Evolutionary conservation across 2,329 filamentous ascomycete species (phyloP), one percentile per base, ranked within the genome.

Genomic region (Ambrosiella cleistominuta): DNA sequence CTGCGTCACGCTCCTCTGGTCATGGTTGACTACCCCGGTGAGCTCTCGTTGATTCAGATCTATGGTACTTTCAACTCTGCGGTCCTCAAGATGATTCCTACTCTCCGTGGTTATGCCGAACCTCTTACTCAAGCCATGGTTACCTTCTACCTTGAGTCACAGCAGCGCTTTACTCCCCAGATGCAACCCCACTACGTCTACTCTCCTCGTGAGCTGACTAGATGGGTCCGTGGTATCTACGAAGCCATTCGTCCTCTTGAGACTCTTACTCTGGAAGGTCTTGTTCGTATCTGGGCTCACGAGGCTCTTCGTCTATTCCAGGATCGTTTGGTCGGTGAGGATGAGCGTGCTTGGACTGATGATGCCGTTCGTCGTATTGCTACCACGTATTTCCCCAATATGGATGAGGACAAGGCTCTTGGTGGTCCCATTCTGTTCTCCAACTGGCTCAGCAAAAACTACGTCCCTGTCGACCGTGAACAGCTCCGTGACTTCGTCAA

Each of bases 181-280:
- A 96, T 97, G 45, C 93, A 98, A 67, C 93, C 93, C 0, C 93
- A 98, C 69, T 99, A 99, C 68, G 90, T 99, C 51, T 99, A 99
- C 79, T 96, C 90, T 69, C 93, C 93, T 67, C 88, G 93, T 84
- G 93, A 99, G 69, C 77, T 99, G 65, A 98, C 94, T 11, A 80
- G 93, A 68, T 99, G 93, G 93, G 91, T 95, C 37, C 87, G 94
- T 63, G 93, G 94, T 72, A 80, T 99, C 17, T 98, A 99, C 65
- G 93, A 99, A 70, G 91, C 93, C 0, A 95, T 99, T 63, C 82
- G 87, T 62, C 93, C 94, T 11, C 78, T 98, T 11, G 93, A 98
- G 70, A 85, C 78, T 9, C 75, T 99, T 19, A 82, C 88, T 0
- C 74, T 97, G 1, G 94, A 98, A 71, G 93, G 93, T 0, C 76